phyloP scores from a whole-genome alignment of 2,329 filamentous ascomycete genomes.

The Akanthomyces dipterigenus region DNA sequence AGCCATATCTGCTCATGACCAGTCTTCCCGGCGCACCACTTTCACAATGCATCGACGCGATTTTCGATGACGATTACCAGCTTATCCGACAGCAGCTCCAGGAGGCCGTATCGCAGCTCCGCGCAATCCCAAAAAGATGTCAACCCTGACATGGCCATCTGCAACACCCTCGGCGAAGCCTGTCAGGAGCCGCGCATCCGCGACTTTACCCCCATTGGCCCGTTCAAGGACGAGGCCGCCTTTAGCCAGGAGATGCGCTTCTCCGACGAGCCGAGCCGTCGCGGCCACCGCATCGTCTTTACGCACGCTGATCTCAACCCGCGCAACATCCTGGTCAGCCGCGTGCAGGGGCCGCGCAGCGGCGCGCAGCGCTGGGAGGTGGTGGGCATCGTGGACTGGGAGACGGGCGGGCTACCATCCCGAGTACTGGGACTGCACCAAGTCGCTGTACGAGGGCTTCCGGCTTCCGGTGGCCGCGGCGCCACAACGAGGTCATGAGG shows the following conservation, averaged over 20 bases:
- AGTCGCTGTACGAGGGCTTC: constrained; percentile 20
- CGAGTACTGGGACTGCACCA: constrained; percentile 31
- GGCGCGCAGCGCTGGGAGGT: constrained; percentile 16
- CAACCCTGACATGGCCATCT: constrained; percentile 19
- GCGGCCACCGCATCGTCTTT: constrained; percentile 25
- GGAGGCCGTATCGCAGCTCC: constrained; percentile 22
- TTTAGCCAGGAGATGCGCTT: constrained; percentile 26
- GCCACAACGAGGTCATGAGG: constrained; percentile 15
- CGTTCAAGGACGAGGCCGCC: constrained; percentile 23
- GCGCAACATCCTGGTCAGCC: constrained; percentile 27
- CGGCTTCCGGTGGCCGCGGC: constrained; percentile 13
- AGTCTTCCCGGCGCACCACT: too few relatives aligned
- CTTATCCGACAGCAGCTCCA: constrained; percentile 20
- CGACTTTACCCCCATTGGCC: constrained; percentile 18
- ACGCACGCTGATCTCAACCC: constrained; percentile 28
- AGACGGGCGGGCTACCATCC: constrained; percentile 41
- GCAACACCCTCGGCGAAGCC: constrained; percentile 23
- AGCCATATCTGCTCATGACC: too few relatives aligned
- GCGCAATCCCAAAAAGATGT: constrained; percentile 18
- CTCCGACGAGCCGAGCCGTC: constrained; percentile 24
- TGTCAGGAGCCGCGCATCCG: constrained; percentile 23
- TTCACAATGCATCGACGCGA: too few relatives aligned
- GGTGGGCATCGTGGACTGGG: constrained; percentile 40
- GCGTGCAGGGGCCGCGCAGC: background rate
- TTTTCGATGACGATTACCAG: constrained; percentile 12